These are phyloP conservation scores for Pseudogymnoascus sp. DNA, from an alignment of 2,329 filamentous ascomycete genomes.

Conservation along the genomic window DNA sequence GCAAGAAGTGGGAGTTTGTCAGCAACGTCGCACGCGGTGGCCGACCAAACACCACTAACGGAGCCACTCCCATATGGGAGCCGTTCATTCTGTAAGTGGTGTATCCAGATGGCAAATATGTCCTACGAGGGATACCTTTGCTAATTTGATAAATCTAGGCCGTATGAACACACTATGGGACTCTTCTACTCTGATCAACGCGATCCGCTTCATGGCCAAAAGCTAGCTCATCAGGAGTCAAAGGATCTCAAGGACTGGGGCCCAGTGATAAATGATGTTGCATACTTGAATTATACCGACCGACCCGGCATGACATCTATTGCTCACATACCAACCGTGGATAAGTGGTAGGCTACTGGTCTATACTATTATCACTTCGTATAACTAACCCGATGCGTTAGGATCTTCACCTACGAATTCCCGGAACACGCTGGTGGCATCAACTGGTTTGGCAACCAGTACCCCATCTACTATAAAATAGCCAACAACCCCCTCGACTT, in stretches of 20 bases:
- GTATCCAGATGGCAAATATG: not conserved
- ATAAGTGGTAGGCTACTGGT: conserved; percentile 37
- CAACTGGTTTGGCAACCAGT: conserved; percentile 34
- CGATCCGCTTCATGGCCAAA: conserved; percentile 54
- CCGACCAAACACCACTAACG: conserved; percentile 50
- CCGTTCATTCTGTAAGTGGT: conserved; percentile 48
- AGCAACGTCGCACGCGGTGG: conserved; percentile 54
- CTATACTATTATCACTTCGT: conserved; percentile 34
- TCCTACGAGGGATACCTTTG: not conserved
- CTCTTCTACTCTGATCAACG: conserved; percentile 55
- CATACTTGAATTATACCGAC: conserved; percentile 47
- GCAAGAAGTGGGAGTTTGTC: conserved; percentile 57
- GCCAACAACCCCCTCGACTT: not conserved
- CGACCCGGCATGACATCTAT: conserved; percentile 59
- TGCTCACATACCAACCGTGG: conserved; percentile 36
- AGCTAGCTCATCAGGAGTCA: conserved; percentile 54
- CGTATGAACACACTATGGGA: not conserved
- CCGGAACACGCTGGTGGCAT: not conserved
- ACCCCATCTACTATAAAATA: not conserved
- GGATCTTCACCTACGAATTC: conserved; percentile 47
- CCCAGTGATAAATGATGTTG: conserved; percentile 48
- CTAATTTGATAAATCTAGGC: not conserved
- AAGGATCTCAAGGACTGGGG: conserved; percentile 50
- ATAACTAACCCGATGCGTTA: not conserved
- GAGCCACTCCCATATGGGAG: conserved; percentile 63